Conservation (phyloP, 2,329 filamentous ascomycete genomes). For the Monilinia vaccinii-corymbosi region DNA sequence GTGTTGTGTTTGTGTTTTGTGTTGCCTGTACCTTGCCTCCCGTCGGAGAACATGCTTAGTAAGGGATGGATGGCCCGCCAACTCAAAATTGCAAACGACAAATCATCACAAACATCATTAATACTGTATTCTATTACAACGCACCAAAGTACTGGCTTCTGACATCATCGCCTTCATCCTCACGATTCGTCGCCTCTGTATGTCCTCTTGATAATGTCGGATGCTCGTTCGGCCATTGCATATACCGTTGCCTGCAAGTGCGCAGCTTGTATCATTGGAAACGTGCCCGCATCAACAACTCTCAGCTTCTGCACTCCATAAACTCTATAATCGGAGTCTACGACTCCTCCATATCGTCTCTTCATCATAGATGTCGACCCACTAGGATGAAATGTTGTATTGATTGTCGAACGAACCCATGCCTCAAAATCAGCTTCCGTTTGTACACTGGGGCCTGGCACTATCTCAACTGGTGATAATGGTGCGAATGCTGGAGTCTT, state of each 20-base stretch:
- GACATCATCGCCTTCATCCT: background rate
- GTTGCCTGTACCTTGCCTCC: background rate
- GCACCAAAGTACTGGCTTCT: too few species aligned
- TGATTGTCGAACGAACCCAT: background rate
- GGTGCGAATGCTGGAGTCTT: background rate
- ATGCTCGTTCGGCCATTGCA: constrained; percentile 17
- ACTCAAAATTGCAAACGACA: background rate
- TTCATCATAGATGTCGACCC: constrained; percentile 19
- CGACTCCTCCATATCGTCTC: constrained; percentile 15
- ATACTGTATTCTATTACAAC: background rate
- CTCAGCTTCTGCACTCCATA: constrained; percentile 15
- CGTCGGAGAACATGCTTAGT: background rate
- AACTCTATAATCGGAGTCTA: constrained; percentile 15
- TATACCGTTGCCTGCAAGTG: constrained; percentile 18
- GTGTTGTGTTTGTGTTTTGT: too few species aligned
- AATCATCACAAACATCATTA: background rate
- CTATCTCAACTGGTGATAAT: background rate
- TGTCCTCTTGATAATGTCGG: constrained; percentile 11
- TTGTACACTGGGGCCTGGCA: background rate
- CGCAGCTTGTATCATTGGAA: constrained; percentile 13
- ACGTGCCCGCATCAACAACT: constrained; percentile 20
- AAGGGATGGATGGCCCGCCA: too few species aligned
- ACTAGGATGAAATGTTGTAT: constrained; percentile 13
- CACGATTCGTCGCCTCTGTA: background rate
- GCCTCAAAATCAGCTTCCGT: background rate